phyloP scores from a whole-genome alignment of 768 basidiomycete species.

The Leccinum pellstonianum region DNA sequence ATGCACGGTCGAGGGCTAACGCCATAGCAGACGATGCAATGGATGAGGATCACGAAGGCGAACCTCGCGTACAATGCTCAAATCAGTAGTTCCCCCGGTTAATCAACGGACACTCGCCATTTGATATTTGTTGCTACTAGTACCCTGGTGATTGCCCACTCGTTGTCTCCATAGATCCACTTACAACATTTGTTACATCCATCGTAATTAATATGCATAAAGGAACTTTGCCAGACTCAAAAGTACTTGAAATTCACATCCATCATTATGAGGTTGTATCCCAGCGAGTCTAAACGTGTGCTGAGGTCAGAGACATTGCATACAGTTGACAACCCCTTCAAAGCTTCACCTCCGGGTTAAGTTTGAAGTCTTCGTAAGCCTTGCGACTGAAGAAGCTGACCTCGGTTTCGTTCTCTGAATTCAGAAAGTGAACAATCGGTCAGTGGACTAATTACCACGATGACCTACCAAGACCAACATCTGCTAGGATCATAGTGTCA shows the following conservation, averaged over 20 bases:
- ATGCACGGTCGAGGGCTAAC: slow-evolving; percentile 50
- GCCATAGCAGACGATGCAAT: slow-evolving; percentile 71
- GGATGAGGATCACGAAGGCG: slow-evolving; percentile 88
- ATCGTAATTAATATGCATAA: slow-evolving; percentile 30
- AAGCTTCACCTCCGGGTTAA: slow-evolving; percentile 64
- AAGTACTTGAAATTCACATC: background rate
- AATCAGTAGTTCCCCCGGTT: slow-evolving; percentile 58
- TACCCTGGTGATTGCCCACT: slow-evolving; percentile 22
- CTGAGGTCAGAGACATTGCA: background rate
- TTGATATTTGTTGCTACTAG: slow-evolving; percentile 20
- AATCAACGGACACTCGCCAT: slow-evolving; percentile 16
- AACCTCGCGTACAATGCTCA: slow-evolving; percentile 94
- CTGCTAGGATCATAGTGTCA: slow-evolving; percentile 60
- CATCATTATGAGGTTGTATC: slow-evolving; percentile 19
- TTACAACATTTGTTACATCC: slow-evolving; percentile 29
- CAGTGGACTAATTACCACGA: background rate
- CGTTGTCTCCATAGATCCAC: slow-evolving; percentile 30
- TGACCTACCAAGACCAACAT: slow-evolving; percentile 71
- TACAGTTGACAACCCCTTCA: background rate
- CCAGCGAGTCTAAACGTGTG: slow-evolving; percentile 28
- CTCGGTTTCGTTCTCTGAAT: slow-evolving; percentile 91
- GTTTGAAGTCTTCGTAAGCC: slow-evolving; percentile 78
- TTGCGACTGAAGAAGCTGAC: slow-evolving; percentile 84
- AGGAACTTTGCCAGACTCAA: slow-evolving; percentile 4
- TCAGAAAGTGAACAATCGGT: background rate